Conservation (phyloP, 129 eudicot species). For the Pulicaria dysenterica region DNA sequence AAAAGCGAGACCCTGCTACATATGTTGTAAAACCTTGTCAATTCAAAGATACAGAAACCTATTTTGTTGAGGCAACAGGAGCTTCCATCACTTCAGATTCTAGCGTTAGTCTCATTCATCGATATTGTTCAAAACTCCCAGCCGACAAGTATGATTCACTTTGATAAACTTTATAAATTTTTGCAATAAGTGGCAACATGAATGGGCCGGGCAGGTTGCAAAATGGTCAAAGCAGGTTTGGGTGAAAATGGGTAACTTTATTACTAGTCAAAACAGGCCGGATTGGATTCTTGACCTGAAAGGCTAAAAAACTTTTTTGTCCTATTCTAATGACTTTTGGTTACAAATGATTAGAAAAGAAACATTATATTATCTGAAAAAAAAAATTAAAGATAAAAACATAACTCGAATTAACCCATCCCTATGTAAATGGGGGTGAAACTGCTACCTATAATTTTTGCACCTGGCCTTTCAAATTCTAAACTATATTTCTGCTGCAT, state of each 20-base stretch:
- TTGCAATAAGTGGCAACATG: slow-evolving; percentile 16
- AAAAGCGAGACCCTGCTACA: slow-evolving; percentile 42
- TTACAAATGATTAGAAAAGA: neutral
- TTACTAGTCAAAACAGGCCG: neutral
- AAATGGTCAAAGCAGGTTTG: slow-evolving; percentile 6
- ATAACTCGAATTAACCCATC: neutral
- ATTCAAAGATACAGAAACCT: slow-evolving; percentile 40
- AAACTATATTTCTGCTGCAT: slow-evolving; percentile 5
- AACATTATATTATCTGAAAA: neutral
- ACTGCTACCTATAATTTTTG: neutral
- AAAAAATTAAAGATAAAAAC: slow-evolving; percentile 5
- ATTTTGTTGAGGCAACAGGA: slow-evolving; percentile 65
- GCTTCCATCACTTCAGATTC: slow-evolving; percentile 70
- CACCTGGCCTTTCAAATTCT: neutral
- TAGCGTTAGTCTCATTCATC: slow-evolving; percentile 53
- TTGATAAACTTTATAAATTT: neutral
- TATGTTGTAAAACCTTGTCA: slow-evolving; percentile 35
- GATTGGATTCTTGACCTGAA: slow-evolving; percentile 14
- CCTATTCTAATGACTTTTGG: neutral
- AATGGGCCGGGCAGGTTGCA: neutral
- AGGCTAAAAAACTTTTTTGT: neutral
- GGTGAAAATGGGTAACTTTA: neutral
- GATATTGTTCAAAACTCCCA: slow-evolving; percentile 67
- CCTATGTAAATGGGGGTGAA: neutral
- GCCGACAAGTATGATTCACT: slow-evolving; percentile 48